Evolutionary conservation across 2,329 filamentous ascomycete species (phyloP), one percentile per base, ranked within the genome.

Genomic region (Diaporthe australafricana): DNA sequence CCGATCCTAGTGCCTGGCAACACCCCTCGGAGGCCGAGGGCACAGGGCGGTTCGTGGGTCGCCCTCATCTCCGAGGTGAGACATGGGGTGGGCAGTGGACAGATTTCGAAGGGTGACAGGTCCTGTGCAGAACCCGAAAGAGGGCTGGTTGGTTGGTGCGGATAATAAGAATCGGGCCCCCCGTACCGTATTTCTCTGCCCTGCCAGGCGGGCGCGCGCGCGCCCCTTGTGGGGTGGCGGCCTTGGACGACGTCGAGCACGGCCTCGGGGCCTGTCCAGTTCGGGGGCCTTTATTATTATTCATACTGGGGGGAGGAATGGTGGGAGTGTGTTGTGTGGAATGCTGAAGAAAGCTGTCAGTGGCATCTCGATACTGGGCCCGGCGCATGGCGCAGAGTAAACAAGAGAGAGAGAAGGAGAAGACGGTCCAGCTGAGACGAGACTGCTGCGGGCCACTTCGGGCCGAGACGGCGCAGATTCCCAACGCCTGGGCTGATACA

Each of bases 21-120:
- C n/a, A n/a, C n/a, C n/a, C 30, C 60, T 63, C 60, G 60, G 42
- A 35, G 20, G 60, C 60, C 42, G 60, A 48, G 27, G 60, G 60
- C 40, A 38, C 42, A 25, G 25, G 60, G 42, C 60, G 6, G 42
- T 27, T 35, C 57, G 27, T 63, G 57, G 57, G 57, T 27, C 57
- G 25, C 30, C 27, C 57, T 22, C 57, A 48, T 63, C 42, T 48
- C 57, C 57, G 57, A 48, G 27, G 27, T 30, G 27, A 48, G 60
- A 38, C 60, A 48, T 48, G 40, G 42, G 40, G 17, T 17, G 30
- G n/a, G n/a, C n/a, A n/a, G n/a, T n/a, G 5, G 3, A 45, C 32
- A 22, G 53, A 16, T 38, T 56, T 56, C 20, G 40, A 45, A 25
- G 38, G 55, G 16, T 22, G 22, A 45, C 57, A 32, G 35, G 38